A percentile compares a stretch with the other conserved stretches of the same genome.
phyloP scores from a whole-genome alignment of 495 filamentous ascomycete species.

The Hyphodiscus hymeniophilus region DNA sequence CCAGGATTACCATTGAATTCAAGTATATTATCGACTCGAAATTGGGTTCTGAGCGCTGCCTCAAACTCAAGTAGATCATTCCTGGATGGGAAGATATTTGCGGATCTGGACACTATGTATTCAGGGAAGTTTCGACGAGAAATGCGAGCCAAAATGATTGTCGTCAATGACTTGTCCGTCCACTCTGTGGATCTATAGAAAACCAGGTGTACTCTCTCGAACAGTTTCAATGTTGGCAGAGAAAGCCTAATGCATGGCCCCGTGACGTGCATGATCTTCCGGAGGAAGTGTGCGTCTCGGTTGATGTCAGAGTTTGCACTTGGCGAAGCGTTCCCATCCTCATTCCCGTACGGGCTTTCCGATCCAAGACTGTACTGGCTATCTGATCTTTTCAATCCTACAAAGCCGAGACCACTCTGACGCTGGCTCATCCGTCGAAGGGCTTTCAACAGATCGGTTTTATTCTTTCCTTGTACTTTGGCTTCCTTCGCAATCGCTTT shows the following conservation, averaged over 20 bases:
- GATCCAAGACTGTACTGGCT: constrained; percentile 24
- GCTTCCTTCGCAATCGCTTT: constrained; percentile 79
- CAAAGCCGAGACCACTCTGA: constrained; percentile 62
- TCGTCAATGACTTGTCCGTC: constrained; percentile 94
- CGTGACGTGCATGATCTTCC: constrained; percentile 72
- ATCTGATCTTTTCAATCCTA: constrained; percentile 44
- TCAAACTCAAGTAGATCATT: constrained; percentile 79
- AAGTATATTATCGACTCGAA: constrained; percentile 71
- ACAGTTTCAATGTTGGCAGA: constrained; percentile 64
- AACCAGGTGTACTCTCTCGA: constrained; percentile 89
- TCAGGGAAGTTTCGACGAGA: constrained; percentile 79
- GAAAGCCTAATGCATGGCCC: constrained; percentile 81
- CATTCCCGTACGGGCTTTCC: constrained; percentile 5
- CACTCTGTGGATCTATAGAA: constrained; percentile 96
- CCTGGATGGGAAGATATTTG: constrained; percentile 79
- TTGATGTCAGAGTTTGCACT: constrained; percentile 27
- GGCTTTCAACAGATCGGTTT: constrained; percentile 66
- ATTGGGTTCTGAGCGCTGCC: constrained; percentile 74
- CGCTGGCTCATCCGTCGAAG: constrained; percentile 61
- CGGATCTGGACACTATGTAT: constrained; percentile 84
- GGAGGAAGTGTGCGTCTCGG: constrained; percentile 52
- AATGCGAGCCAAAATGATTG: constrained; percentile 88
- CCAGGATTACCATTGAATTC: constrained; percentile 70
- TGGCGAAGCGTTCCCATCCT: constrained; percentile 11
- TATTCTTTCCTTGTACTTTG: constrained; percentile 84